Conservation (phyloP, 2,329 filamentous ascomycete species). For the Pseudovirgaria hyperparasitica region DNA sequence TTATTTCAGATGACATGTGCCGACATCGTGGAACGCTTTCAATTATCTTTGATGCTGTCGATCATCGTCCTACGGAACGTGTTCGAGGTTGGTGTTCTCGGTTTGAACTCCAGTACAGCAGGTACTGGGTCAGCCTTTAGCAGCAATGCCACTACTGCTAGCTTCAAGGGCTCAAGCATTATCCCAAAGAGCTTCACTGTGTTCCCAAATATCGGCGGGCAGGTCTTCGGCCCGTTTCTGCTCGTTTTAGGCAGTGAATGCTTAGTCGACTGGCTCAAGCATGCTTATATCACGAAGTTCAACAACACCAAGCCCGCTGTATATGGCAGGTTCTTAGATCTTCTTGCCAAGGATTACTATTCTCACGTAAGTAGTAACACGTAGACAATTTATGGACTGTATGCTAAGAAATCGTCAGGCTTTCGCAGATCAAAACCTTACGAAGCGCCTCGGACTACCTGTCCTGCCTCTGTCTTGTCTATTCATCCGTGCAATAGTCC, state of each 20-base stretch:
- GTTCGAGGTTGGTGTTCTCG: slow-evolving; percentile 83
- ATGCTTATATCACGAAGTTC: slow-evolving; percentile 96
- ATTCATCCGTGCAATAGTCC: slow-evolving; percentile 86
- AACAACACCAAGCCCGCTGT: slow-evolving; percentile 90
- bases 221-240: slow-evolving; percentile 84
- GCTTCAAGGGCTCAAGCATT: slow-evolving; percentile 55
- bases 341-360: slow-evolving; percentile 96
- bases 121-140: slow-evolving; percentile 14
- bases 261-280: slow-evolving; percentile 92
- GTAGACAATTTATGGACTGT: slow-evolving; percentile 1
- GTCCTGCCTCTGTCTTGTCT: slow-evolving; percentile 88
- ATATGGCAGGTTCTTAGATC: slow-evolving; percentile 81
- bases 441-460: slow-evolving; percentile 76
- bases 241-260: slow-evolving; percentile 94
- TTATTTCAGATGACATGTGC: slow-evolving; percentile 93
- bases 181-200: slow-evolving; percentile 85
- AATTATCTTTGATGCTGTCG: slow-evolving; percentile 92
- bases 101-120: slow-evolving; percentile 26
- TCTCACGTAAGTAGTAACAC: slow-evolving; percentile 55
- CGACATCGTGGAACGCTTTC: slow-evolving; percentile 92
- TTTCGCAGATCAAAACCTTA: slow-evolving; percentile 81
- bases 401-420: slow-evolving; percentile 39
- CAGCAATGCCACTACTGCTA: slow-evolving; percentile 42
- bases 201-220: slow-evolving; percentile 73
- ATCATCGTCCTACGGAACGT: slow-evolving; percentile 96